phyloP scores from a whole-genome alignment of 2,329 filamentous ascomycete genomes.

The Phialophora verrucosa region DNA sequence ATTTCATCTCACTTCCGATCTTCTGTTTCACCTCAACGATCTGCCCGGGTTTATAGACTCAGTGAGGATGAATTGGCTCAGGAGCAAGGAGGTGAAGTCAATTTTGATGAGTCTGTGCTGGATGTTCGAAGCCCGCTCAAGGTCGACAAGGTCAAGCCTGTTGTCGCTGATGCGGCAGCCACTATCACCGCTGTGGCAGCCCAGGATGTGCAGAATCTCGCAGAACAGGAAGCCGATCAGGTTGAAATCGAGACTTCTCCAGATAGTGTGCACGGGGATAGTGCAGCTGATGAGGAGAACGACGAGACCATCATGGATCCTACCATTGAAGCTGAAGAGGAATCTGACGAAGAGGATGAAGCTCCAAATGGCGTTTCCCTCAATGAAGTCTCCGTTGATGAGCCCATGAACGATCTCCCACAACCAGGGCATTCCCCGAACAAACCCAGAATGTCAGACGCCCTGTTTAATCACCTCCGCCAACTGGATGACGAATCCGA shows the following conservation, averaged over 20 bases:
- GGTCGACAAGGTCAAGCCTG: conserved; percentile 31
- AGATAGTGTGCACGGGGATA: not conserved
- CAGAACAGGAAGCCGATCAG: conserved; percentile 3
- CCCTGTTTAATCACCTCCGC: conserved; percentile 27
- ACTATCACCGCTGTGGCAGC: not conserved
- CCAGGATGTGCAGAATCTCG: conserved; percentile 1
- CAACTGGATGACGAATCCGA: conserved; percentile 40
- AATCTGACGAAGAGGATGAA: conserved; percentile 10
- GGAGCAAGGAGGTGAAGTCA: conserved; percentile 26
- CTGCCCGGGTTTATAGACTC: conserved; percentile 32
- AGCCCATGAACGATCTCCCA: not conserved
- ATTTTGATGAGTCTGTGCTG: conserved; percentile 40
- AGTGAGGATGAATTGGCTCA: conserved; percentile 37
- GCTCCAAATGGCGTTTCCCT: not conserved
- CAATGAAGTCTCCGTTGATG: not conserved
- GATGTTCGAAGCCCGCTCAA: conserved; percentile 37
- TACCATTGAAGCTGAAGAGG: conserved; percentile 34
- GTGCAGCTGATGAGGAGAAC: not conserved
- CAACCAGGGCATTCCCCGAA: not conserved
- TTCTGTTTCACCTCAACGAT: conserved; percentile 37
- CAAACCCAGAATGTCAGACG: conserved; percentile 26
- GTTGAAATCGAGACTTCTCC: not conserved
- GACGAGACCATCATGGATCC: conserved; percentile 32
- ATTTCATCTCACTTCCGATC: conserved; percentile 38
- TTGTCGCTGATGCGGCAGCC: conserved; percentile 28